Percentiles rank a stretch among this genome's conserved stretches.
phyloP scores from a whole-genome alignment of 495 filamentous ascomycete genomes.

The Thozetella sp. region DNA sequence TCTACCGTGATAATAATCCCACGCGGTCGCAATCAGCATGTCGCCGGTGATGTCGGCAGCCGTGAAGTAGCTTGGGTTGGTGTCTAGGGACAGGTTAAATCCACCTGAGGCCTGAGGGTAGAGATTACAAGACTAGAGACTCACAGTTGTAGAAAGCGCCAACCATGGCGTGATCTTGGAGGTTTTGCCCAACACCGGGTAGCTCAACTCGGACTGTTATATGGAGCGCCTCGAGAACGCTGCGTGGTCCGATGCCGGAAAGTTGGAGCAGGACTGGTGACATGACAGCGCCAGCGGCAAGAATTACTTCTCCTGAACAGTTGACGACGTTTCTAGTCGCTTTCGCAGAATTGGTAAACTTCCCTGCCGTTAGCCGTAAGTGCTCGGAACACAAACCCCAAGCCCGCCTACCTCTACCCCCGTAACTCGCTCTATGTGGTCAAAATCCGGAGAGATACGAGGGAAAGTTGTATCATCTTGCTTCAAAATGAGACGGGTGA shows the following conservation, averaged over 20 bases:
- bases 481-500: slow-evolving; percentile 36
- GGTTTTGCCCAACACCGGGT: slow-evolving; percentile 41
- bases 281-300: slow-evolving; percentile 53
- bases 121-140: slow-evolving; percentile 1
- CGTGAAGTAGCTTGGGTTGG: slow-evolving; percentile 29
- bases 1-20: slow-evolving; percentile 32
- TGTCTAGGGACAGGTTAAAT: slow-evolving; percentile 24
- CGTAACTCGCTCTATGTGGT: slow-evolving; percentile 21
- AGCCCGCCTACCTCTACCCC: slow-evolving; percentile 20
- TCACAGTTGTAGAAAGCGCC: slow-evolving; percentile 36
- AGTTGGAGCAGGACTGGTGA: slow-evolving; percentile 58
- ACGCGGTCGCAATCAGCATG: slow-evolving; percentile 18
- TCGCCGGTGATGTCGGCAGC: slow-evolving; percentile 29
- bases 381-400: slow-evolving; percentile 8
- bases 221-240: slow-evolving; percentile 22
- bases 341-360: slow-evolving; percentile 14
- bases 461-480: neutral
- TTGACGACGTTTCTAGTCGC: slow-evolving; percentile 27
- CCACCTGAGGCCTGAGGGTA: neutral
- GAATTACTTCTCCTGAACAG: slow-evolving; percentile 38
- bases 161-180: slow-evolving; percentile 36
- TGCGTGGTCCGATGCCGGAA: slow-evolving; percentile 51
- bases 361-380: slow-evolving; percentile 9
- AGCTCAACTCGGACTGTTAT: slow-evolving; percentile 30
- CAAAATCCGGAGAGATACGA: slow-evolving; percentile 33